Evolutionary conservation across 2,329 filamentous ascomycete species (phyloP).

Genomic region (Grosmannia huntii): DNA sequence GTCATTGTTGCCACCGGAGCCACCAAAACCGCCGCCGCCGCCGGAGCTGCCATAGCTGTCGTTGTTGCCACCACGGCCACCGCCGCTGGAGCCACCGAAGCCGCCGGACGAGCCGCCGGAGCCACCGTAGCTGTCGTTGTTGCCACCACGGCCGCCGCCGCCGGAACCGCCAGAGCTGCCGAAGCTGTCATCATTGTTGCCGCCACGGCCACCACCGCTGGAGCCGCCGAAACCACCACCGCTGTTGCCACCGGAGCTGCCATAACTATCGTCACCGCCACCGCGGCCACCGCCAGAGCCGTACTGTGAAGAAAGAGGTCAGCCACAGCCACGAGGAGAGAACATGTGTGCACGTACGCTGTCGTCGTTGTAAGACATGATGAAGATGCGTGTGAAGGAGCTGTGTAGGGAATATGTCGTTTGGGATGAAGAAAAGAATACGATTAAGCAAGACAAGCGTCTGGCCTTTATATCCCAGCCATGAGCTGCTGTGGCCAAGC

Average conservation of each 20-base stretch:
- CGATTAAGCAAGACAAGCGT: too few species aligned
- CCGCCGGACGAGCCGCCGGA: constrained; percentile 11
- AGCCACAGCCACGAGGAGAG: not conserved
- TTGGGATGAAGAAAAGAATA: not conserved
- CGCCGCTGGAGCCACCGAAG: not conserved
- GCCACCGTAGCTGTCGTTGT: constrained; percentile 1
- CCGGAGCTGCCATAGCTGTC: constrained; percentile 6
- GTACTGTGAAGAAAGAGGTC: constrained; percentile 9
- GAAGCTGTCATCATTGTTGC: constrained; percentile 9
- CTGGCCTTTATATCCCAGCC: not conserved
- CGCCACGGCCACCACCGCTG: constrained; percentile 8
- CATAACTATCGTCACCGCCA: constrained; percentile 7
- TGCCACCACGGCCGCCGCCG: constrained; percentile 10
- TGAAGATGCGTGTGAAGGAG: not conserved
- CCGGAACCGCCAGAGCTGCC: constrained; percentile 3
- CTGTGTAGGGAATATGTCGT: too few species aligned
- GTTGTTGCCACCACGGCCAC: constrained; percentile 9
- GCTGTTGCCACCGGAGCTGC: constrained; percentile 13
- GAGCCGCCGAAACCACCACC: constrained; percentile 15
- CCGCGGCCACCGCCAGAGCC: not conserved
- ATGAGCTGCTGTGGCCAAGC: not conserved
- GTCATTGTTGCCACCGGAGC: constrained; percentile 7
- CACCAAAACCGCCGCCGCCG: constrained; percentile 8
- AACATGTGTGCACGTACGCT: not conserved
- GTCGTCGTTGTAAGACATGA: not conserved